Evolutionary conservation across 164 flowering plant genomes (phyloP).

Genomic region (Chimonanthus praecox): DNA sequence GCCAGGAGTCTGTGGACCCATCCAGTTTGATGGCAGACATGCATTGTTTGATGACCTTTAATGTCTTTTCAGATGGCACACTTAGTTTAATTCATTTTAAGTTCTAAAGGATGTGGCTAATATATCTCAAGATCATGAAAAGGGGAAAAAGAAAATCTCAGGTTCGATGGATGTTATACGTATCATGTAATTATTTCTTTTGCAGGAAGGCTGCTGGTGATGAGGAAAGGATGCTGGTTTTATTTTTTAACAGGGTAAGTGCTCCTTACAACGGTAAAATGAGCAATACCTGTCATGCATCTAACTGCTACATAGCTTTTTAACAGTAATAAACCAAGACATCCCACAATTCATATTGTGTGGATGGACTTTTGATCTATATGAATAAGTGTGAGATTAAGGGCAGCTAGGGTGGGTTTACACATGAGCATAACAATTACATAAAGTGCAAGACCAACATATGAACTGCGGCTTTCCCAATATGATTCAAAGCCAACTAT

Average conservation of each 20-base stretch:
- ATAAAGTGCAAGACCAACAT: no score
- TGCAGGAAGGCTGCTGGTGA: slow-evolving; percentile 78
- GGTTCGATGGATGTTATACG: not conserved
- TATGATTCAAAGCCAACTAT: no score
- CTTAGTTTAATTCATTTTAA: no score
- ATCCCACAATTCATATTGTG: no score
- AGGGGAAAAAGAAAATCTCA: not conserved
- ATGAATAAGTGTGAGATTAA: no score
- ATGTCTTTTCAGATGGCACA: no score
- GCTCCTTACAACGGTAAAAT: not conserved
- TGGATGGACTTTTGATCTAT: no score
- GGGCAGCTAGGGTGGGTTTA: no score
- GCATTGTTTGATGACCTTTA: not conserved
- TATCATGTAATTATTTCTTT: slow-evolving; percentile 3
- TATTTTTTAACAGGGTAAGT: slow-evolving; percentile 73
- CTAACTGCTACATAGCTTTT: no score
- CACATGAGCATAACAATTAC: no score
- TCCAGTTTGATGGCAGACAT: not conserved
- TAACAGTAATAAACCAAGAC: no score
- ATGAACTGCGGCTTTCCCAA: no score
- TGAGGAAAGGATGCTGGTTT: slow-evolving; percentile 77
- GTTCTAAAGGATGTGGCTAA: not conserved
- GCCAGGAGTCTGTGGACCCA: not conserved
- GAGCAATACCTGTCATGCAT: not conserved
- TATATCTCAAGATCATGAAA: not conserved